Evolutionary conservation across 2,329 filamentous ascomycete genomes (phyloP).

Genomic region (Bipolaris sorokiniana): DNA sequence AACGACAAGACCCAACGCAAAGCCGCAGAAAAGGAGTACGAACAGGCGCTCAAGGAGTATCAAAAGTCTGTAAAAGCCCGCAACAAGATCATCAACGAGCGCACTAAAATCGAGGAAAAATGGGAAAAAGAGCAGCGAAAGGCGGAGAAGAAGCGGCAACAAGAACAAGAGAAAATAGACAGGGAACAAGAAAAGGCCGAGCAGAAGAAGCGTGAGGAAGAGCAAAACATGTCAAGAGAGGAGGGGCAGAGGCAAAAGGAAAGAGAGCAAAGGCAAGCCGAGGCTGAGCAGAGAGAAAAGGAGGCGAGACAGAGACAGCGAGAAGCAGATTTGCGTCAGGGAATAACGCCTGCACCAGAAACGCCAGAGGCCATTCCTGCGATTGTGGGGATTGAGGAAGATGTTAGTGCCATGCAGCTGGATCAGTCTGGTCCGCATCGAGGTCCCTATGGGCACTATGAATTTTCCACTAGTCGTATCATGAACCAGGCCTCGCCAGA

Average conservation of each 20-base stretch:
- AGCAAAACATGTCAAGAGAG: slow-evolving; percentile 10
- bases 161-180: slow-evolving; percentile 17
- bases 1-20: slow-evolving; percentile 70
- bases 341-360: slow-evolving; percentile 19
- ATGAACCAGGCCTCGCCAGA: slow-evolving; percentile 35
- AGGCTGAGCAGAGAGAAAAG: slow-evolving; percentile 12
- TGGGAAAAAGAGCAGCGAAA: slow-evolving; percentile 40
- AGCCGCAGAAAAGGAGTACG: slow-evolving; percentile 71
- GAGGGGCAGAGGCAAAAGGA: slow-evolving; percentile 16
- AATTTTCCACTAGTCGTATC: slow-evolving; percentile 41
- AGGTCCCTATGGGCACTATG: slow-evolving; percentile 35
- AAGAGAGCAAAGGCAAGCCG: slow-evolving; percentile 12
- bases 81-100: slow-evolving; percentile 67
- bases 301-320: slow-evolving; percentile 24
- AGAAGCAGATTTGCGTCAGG: slow-evolving; percentile 11
- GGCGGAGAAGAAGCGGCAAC: slow-evolving; percentile 30
- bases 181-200: slow-evolving; percentile 24
- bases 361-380: slow-evolving; percentile 5
- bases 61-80: slow-evolving; percentile 70
- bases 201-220: slow-evolving; percentile 25
- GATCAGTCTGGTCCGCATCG: slow-evolving; percentile 10
- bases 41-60: slow-evolving; percentile 67
- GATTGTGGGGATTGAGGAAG: slow-evolving; percentile 24
- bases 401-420: slow-evolving; percentile 31
- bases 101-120: slow-evolving; percentile 63